Base-by-base conservation (phyloP, 2,329 filamentous ascomycete species). In the Alternaria alternata region DNA sequence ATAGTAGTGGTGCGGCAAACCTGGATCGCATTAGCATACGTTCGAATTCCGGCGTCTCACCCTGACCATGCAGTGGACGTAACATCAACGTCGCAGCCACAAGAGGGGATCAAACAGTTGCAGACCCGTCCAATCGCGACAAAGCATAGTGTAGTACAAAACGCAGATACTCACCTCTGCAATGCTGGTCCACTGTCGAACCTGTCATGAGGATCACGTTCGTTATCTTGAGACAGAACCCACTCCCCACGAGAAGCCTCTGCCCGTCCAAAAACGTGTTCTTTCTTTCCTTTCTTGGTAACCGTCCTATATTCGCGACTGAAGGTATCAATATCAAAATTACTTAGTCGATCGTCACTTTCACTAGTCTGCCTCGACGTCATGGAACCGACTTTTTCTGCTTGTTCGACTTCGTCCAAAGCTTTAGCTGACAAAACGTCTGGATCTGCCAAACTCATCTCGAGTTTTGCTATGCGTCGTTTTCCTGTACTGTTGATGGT, bases 401-500 rank as follows among this genome's bases (percentile, higher is more conserved):
- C 66, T 60, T 66, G 75, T 55, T 53, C 71, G 64, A 62, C 73
- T 61, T 32, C 56, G 51, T 61, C 63, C 5, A 59, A 41, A 30
- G 42, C 64, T 34, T 67, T 71, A 12, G 72, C 64, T 57, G 74
- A 71, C 1, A 80, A 61, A 0, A 72, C 63, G 2, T 71, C 72
- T 16, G 78, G 75, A 49, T 79, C 74, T 2, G 82, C 79, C 34
- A 92, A 81, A 51, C 86, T 88, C 81, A 96, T 87, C 59, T 88
- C 86, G 48, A 96, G 82, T 61, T 89, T 89, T 7, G 90, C 92
- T 34, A 98, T 88, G 26, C 87, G 90, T 72, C 94, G 92, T 61
- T 88, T 91, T n/a, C 92, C 92, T 58, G 90, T 89, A 30, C 88
- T 84, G 67, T 93, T 94, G 54, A 96, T 80, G 12, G 86, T 83